Percentiles rank a stretch among this genome's conserved stretches.
These are phyloP conservation scores for Chrysopogon serrulatus DNA, from an alignment of 176 grass and related monocot species.

Conservation along the genomic window DNA sequence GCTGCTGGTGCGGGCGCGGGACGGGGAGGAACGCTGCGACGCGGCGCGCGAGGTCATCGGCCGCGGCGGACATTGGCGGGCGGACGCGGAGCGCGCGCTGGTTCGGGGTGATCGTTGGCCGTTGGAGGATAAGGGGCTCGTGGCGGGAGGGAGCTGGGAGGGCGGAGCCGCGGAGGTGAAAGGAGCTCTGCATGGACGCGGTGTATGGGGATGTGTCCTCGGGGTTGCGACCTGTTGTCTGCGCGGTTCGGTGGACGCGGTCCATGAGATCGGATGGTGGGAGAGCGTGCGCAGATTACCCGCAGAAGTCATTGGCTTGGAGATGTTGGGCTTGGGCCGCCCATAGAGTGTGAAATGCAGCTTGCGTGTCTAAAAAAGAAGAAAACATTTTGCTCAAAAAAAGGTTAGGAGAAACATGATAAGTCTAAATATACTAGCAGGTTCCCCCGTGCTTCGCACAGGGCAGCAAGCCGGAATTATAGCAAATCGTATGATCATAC, in stretches of 20 bases:
- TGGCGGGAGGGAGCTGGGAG: slow-evolving; percentile 30
- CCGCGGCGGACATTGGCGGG: not conserved
- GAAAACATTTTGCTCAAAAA: too few species aligned
- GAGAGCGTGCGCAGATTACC: not conserved
- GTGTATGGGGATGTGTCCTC: not conserved
- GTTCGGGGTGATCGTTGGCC: not conserved
- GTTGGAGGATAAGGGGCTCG: slow-evolving; percentile 47
- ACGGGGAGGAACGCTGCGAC: slow-evolving; percentile 19
- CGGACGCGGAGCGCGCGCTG: not conserved
- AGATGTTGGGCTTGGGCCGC: too few species aligned
- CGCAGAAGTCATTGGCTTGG: too few species aligned
- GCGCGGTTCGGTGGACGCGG: not conserved
- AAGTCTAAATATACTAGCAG: too few species aligned
- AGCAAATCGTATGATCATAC: too few species aligned
- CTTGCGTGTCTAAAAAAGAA: too few species aligned
- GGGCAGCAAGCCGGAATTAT: too few species aligned
- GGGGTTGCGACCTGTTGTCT: not conserved
- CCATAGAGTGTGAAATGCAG: too few species aligned
- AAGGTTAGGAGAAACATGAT: too few species aligned
- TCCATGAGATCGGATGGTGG: not conserved
- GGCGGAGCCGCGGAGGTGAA: not conserved
- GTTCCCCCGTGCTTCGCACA: too few species aligned
- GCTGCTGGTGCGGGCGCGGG: not conserved
- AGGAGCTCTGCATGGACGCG: not conserved
- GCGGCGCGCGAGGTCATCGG: slow-evolving; percentile 21